These are phyloP conservation scores for Priceomyces haplophilus DNA, from an alignment of 805 yeast genomes.

Conservation along the genomic window DNA sequence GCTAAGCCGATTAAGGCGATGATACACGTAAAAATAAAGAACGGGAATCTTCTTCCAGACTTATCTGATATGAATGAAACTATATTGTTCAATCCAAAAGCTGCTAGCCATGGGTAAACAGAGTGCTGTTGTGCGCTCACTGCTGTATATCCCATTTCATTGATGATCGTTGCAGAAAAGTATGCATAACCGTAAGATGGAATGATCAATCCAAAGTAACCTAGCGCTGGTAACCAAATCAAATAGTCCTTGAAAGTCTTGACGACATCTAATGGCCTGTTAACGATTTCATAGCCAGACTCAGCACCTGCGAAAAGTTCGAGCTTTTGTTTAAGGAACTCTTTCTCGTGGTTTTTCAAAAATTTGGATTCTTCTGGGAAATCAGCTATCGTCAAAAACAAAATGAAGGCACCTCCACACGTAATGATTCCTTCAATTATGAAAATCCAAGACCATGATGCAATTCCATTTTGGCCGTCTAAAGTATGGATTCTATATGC, in stretches of 20 bases:
- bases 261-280: conserved; percentile 44
- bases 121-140: conserved; percentile 76
- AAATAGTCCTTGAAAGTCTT: conserved; percentile 58
- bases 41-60: conserved; percentile 44
- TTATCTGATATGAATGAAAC: conserved; percentile 64
- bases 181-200: conserved; percentile 78
- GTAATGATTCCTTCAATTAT: conserved; percentile 46
- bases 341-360: conserved; percentile 47
- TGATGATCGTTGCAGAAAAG: conserved; percentile 67
- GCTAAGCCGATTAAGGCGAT: conserved; percentile 52
- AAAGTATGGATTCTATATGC: conserved; percentile 63
- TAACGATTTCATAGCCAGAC: conserved; percentile 49
- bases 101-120: conserved; percentile 80
- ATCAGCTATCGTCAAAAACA: conserved; percentile 56
- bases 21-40: conserved; percentile 27
- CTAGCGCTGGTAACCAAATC: conserved; percentile 54
- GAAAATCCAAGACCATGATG: conserved; percentile 52
- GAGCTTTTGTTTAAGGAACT: conserved; percentile 56
- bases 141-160: conserved; percentile 60
- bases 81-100: conserved; percentile 64
- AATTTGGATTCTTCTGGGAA: conserved; percentile 68
- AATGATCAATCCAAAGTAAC: conserved; percentile 62
- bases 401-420: conserved; percentile 32
- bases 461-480: conserved; percentile 41
- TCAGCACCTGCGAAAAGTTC: conserved; percentile 42